Base-by-base conservation (phyloP, 495 filamentous ascomycete genomes). In the Baudoinia panamericana region DNA sequence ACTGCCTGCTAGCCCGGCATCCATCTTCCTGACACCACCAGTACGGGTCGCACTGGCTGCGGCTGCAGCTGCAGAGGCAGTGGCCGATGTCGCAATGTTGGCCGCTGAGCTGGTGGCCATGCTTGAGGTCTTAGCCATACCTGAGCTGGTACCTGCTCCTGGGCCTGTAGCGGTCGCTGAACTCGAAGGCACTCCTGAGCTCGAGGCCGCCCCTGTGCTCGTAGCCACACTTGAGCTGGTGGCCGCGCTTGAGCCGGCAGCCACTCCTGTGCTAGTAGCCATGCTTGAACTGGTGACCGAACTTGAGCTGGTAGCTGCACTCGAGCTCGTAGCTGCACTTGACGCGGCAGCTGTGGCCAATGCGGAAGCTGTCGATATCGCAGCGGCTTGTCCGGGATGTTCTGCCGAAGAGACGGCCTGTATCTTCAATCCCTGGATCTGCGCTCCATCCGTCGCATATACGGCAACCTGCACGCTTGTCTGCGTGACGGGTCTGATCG, bases 401-500 rank as follows among this genome's bases (percentile, higher is more conserved):
- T 67, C 58, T 2, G 79, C 76, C 11, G 60, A 63, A 51, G 80
- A 80, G 45, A 72, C 56, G 4, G 59, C 41, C 23, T 77, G 51
- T 51, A 82, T 72, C 4, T 64, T 59, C 21, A 85, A 53, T 17
- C 59, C 61, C 5, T 59, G 54, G 28, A 85, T 60, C 45, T 67
- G 41, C 20, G 56, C 56, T 43, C 77, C 76, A 28, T 65, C 65
- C 49, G 60, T 62, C 25, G 65, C 62, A 52, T 75, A 72, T 6
- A 82, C 70, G 11, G 60, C 63, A 48, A 72, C 56, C 13, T 61
- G 56, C 28, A 78, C 67, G 10, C 54, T 55, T 11, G 63, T 73
- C 30, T 57, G 54, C n/a, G 60, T 57, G 42, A 84, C 69, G n/a
- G 62, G 42, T 37, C 81, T 68, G 4, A 80, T 54, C 51, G 74